Conservation (phyloP, 495 filamentous ascomycete genomes). For the Stereocaulon alpinum region DNA sequence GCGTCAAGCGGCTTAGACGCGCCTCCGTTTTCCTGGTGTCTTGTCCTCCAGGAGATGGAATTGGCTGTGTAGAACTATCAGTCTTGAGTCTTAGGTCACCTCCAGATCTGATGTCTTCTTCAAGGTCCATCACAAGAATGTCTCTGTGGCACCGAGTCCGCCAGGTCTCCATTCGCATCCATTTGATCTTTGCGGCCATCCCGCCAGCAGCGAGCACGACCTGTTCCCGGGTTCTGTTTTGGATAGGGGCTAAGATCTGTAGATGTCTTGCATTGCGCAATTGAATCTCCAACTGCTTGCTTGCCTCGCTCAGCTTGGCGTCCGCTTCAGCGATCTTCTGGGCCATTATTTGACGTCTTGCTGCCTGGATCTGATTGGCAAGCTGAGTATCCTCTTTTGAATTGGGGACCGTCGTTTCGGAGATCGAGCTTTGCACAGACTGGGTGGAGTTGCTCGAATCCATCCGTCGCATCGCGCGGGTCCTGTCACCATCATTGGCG, state of each 20-base stretch:
- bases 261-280: conserved; percentile 89
- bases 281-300: conserved; percentile 69
- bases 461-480: conserved; percentile 59
- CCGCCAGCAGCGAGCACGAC: conserved; percentile 75
- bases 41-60: neutral
- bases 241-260: conserved; percentile 77
- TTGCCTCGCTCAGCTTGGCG: conserved; percentile 61
- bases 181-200: conserved; percentile 82
- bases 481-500: conserved; percentile 72
- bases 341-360: conserved; percentile 69
- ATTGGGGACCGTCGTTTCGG: conserved; percentile 54
- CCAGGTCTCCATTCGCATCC: conserved; percentile 90
- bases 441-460: conserved; percentile 46
- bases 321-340: conserved; percentile 76
- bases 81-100: neutral
- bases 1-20: conserved; percentile 1
- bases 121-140: conserved; percentile 72
- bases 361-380: conserved; percentile 68
- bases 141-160: conserved; percentile 82
- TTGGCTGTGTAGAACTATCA: conserved; percentile 11
- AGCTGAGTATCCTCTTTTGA: conserved; percentile 69
- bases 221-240: conserved; percentile 74
- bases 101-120: conserved; percentile 48
- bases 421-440: conserved; percentile 56
- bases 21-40: conserved; percentile 1